Percentiles rank a stretch among this genome's conserved stretches.
Conservation (phyloP, 768 basidiomycete genomes). For the Dioszegia hungarica region DNA sequence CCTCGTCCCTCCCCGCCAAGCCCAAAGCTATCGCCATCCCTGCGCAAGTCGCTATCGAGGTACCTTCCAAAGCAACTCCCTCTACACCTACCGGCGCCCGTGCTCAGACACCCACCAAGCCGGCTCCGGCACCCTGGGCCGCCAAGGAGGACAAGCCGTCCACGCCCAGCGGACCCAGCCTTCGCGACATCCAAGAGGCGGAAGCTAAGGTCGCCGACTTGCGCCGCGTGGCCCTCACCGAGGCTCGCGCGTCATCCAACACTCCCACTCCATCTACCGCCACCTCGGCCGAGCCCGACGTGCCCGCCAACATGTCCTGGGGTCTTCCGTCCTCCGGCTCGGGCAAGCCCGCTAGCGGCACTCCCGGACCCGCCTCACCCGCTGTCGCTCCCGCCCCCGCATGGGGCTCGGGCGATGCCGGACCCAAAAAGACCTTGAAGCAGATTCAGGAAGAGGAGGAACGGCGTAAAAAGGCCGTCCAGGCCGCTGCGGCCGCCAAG, state of each 20-base stretch:
- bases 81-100: too few relatives aligned
- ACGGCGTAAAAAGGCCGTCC: conserved; percentile 63
- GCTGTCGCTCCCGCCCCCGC: conserved; percentile 51
- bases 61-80: too few relatives aligned
- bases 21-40: conserved; percentile 12
- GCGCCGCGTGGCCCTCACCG: conserved; percentile 68
- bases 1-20: conserved; percentile 30
- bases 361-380: conserved; percentile 55
- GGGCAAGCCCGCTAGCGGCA: background rate
- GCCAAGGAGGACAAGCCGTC: conserved; percentile 57
- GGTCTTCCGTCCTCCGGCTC: conserved; percentile 35
- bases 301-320: conserved; percentile 43
- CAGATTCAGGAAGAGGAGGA: conserved; percentile 99
- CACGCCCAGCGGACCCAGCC: conserved; percentile 56
- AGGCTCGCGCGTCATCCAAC: conserved; percentile 61
- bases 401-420: conserved; percentile 62
- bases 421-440: conserved; percentile 87
- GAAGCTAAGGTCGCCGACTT: conserved; percentile 75
- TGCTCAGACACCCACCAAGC: conserved; percentile 12
- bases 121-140: conserved; percentile 45
- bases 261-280: conserved; percentile 60
- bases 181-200: conserved; percentile 92
- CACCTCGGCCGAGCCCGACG: conserved; percentile 30
- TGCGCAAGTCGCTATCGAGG: background rate
- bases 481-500: conserved; percentile 39